phyloP scores from a whole-genome alignment of 768 basidiomycete species.

The Saitozyma podzolica region DNA sequence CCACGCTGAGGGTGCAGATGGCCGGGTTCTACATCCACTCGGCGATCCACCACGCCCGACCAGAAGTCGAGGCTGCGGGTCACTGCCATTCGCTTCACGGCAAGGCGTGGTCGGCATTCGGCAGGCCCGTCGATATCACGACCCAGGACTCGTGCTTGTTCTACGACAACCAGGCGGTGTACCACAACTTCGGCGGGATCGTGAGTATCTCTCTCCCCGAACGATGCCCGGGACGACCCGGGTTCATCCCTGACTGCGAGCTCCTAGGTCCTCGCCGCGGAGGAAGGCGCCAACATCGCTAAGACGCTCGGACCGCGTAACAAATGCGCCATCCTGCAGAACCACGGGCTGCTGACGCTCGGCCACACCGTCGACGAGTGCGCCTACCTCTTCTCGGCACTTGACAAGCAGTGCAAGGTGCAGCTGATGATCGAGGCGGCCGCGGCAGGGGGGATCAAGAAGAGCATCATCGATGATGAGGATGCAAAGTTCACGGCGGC shows the following conservation, averaged over 20 bases:
- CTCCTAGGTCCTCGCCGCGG: conserved; percentile 55
- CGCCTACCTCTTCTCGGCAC: conserved; percentile 32
- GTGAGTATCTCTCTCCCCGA: conserved; percentile 11
- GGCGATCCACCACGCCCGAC: conserved; percentile 50
- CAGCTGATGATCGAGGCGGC: conserved; percentile 40
- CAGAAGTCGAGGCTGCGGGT: conserved; percentile 35
- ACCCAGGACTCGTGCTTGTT: conserved; percentile 40
- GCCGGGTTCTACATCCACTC: conserved; percentile 58
- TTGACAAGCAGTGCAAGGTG: conserved; percentile 40
- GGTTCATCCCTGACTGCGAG: not conserved
- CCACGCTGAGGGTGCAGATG: conserved; percentile 8
- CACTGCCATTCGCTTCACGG: conserved; percentile 40
- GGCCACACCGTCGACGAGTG: conserved; percentile 36
- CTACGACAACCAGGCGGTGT: conserved; percentile 43
- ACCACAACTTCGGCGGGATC: conserved; percentile 60
- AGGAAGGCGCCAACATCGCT: conserved; percentile 60
- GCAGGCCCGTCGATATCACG: conserved; percentile 32
- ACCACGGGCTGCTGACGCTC: conserved; percentile 46
- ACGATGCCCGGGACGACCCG: not conserved
- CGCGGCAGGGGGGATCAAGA: conserved; percentile 26
- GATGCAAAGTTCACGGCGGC: conserved; percentile 33
- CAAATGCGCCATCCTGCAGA: conserved; percentile 43
- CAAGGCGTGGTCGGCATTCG: conserved; percentile 34
- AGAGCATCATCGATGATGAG: conserved; percentile 27
- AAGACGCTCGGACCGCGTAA: conserved; percentile 36